Evolutionary conservation across 2,329 filamentous ascomycete genomes (phyloP), one percentile per base, ranked within the genome.

Genomic region (Diaporthe velutina): DNA sequence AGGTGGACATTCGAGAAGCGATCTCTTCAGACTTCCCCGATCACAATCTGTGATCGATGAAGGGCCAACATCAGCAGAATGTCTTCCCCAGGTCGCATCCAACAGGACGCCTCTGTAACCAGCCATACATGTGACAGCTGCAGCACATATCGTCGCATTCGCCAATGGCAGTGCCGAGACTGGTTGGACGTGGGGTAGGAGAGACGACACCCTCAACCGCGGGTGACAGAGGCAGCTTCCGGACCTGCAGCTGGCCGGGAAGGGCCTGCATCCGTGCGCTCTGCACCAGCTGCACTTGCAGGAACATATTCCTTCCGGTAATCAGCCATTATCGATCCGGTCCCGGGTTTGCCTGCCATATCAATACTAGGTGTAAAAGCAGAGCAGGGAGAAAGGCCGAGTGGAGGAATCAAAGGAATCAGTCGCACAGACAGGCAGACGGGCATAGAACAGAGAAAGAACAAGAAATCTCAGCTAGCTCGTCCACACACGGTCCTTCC

Each of bases 81-180:
- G 45, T 38, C 52, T 33, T 10, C 8, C 12, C 45, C 45, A 38
- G 64, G 64, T 68, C 19, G 48, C 64, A 68, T 68, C 45, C 30
- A 52, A 28, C 64, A 15, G 12, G 61, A 38, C 30, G 30, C 17
- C 30, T 52, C 28, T 50, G 57, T 35, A 58, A 17, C 42, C 9
- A 67, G n/a, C 38, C 12, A 66, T n/a, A 33, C 61, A 67, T 67
- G 61, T 67, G 61, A 67, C 61, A 67, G 61, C 61, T 67, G 61
- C 61, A 67, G 61, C 45, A 67, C 61, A 67, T 67, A 50, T n/a
- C 19, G 61, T 67, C 28, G 61, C 22, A 67, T 67, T 25, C 28
- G 42, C 61, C 28, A 67, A 67, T 67, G 42, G 61, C 45, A 50
- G 28, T 17, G 45, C 30, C 28, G 13, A 45, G 61, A 17, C 25